These are phyloP conservation scores for Rhizophora apiculata DNA, from an alignment of 345 rosid genomes.

Conservation along the genomic window DNA sequence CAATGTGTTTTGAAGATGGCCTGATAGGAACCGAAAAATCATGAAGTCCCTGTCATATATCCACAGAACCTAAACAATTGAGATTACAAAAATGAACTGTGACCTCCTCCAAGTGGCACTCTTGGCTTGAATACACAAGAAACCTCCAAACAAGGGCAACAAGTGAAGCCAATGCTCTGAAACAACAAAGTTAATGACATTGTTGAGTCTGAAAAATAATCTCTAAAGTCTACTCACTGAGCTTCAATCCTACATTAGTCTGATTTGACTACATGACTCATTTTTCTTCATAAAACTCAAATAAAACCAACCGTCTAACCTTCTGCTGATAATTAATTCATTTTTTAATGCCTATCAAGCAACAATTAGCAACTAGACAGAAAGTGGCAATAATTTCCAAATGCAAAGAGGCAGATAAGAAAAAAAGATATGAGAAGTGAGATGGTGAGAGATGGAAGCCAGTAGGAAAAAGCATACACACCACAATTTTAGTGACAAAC, in stretches of 20 bases:
- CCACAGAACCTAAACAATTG: constrained; percentile 9
- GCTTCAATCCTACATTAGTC: no score
- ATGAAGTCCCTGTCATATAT: background rate
- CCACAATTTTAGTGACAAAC: background rate
- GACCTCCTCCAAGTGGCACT: constrained; percentile 84
- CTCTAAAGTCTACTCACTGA: background rate
- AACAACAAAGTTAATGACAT: constrained; percentile 4
- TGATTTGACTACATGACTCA: no score
- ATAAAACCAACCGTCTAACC: no score
- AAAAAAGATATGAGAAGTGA: no score
- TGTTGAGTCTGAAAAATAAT: background rate
- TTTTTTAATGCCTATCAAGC: no score
- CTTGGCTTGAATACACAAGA: constrained; percentile 65
- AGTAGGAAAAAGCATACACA: background rate
- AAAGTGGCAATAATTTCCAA: no score
- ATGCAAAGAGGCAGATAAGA: no score
- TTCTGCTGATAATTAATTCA: no score
- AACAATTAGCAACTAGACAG: no score
- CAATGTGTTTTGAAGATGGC: background rate
- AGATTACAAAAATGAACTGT: constrained; percentile 53
- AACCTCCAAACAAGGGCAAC: constrained; percentile 53
- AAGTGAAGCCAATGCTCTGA: constrained; percentile 73
- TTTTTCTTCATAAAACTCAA: no score
- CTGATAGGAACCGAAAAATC: background rate
- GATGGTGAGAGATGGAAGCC: background rate